phyloP scores from a whole-genome alignment of 768 basidiomycete species.

The Rickenella mellea region DNA sequence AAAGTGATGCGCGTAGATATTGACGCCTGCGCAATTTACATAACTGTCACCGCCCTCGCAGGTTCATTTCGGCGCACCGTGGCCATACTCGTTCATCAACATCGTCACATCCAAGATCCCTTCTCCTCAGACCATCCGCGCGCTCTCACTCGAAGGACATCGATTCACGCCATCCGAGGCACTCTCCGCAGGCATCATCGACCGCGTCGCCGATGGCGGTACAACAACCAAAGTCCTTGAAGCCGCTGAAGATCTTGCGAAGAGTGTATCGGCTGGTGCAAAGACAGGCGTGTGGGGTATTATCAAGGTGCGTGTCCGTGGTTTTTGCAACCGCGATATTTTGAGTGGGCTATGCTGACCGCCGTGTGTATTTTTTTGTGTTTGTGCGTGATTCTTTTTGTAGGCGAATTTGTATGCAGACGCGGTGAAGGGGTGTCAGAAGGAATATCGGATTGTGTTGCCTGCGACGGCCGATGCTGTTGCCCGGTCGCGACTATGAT shows the following conservation, averaged over 20 bases:
- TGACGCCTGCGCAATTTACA: background rate
- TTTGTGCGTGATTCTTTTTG: too few relatives aligned
- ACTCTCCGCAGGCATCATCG: constrained; percentile 54
- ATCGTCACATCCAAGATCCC: constrained; percentile 59
- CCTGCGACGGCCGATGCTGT: too few relatives aligned
- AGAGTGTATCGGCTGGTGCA: background rate
- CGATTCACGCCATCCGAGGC: constrained; percentile 71
- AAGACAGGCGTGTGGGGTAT: background rate
- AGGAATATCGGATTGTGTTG: too few relatives aligned
- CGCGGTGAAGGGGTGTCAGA: too few relatives aligned
- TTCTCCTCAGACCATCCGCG: constrained; percentile 47
- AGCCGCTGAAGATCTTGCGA: constrained; percentile 55
- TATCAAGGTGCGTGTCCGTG: background rate
- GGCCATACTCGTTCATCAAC: constrained; percentile 64
- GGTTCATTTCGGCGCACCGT: constrained; percentile 76
- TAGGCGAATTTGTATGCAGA: too few relatives aligned
- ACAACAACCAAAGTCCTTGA: constrained; percentile 50
- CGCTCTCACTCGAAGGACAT: constrained; percentile 72
- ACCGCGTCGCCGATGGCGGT: constrained; percentile 51
- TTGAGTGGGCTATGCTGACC: too few relatives aligned
- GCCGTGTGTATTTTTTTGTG: too few relatives aligned
- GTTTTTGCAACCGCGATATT: too few relatives aligned
- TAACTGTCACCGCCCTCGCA: constrained; percentile 15
- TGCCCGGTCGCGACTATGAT: too few relatives aligned
- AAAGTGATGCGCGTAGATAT: background rate